A percentile compares a stretch with the other conserved stretches of the same genome.
phyloP scores from a whole-genome alignment of 805 yeast species.

The Ogataea nonfermentans region DNA sequence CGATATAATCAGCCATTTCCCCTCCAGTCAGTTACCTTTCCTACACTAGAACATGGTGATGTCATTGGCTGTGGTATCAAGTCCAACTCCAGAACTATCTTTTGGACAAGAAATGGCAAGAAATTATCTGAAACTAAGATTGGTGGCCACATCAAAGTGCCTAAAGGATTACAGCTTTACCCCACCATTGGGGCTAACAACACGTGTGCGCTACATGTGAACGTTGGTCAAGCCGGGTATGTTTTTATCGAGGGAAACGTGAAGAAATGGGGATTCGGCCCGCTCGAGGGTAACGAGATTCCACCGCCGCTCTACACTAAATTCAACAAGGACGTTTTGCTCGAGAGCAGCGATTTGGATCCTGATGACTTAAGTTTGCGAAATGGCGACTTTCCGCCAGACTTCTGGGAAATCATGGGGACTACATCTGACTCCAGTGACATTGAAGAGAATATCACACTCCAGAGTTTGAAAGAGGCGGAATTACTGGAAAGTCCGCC shows the following conservation, averaged over 20 bases:
- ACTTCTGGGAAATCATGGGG: constrained; percentile 45
- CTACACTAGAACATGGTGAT: constrained; percentile 73
- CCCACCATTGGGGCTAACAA: constrained; percentile 91
- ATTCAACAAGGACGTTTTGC: constrained; percentile 70
- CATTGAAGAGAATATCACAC: constrained; percentile 32
- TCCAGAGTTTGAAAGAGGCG: constrained; percentile 26
- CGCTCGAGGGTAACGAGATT: constrained; percentile 78
- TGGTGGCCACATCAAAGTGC: constrained; percentile 75
- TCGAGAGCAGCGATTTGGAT: constrained; percentile 59
- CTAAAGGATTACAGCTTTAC: constrained; percentile 66
- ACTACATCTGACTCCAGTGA: constrained; percentile 35
- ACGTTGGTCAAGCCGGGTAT: constrained; percentile 88
- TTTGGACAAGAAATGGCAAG: constrained; percentile 93
- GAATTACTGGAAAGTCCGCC: constrained; percentile 2
- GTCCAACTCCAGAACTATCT: constrained; percentile 77
- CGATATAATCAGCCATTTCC: constrained; percentile 77
- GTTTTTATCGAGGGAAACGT: constrained; percentile 92
- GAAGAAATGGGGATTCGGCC: constrained; percentile 95
- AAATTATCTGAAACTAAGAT: constrained; percentile 77
- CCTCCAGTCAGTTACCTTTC: constrained; percentile 42
- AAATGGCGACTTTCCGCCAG: constrained; percentile 52
- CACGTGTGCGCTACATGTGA: constrained; percentile 80
- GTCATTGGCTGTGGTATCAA: constrained; percentile 91
- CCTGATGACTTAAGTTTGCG: constrained; percentile 42
- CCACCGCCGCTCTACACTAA: constrained; percentile 93